These are phyloP conservation scores for Solanum pimpinellifolium DNA, from an alignment of 257 asterid species.

Conservation along the genomic window DNA sequence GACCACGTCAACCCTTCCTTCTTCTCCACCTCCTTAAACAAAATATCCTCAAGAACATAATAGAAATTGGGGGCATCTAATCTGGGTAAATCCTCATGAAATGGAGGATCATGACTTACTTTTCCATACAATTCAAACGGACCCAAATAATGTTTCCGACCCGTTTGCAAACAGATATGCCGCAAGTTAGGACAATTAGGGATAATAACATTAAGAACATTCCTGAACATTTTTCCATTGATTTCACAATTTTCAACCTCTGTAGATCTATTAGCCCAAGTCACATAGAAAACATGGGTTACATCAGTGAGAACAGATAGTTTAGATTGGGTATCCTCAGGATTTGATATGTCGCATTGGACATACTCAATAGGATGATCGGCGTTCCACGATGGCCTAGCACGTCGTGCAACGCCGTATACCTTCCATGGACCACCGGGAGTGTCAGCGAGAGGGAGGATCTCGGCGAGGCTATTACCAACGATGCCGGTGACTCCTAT, in stretches of 20 bases:
- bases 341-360: slow-evolving; percentile 60
- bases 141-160: slow-evolving; percentile 70
- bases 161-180: slow-evolving; percentile 74
- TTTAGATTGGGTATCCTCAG: slow-evolving; percentile 37
- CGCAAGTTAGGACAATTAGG: slow-evolving; percentile 61
- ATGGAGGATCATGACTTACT: slow-evolving; percentile 56
- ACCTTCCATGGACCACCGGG: slow-evolving; percentile 99
- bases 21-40: slow-evolving; percentile 51
- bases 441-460: slow-evolving; percentile 88
- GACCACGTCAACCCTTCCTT: slow-evolving; percentile 79
- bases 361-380: slow-evolving; percentile 68
- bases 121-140: slow-evolving; percentile 44
- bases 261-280: slow-evolving; percentile 57
- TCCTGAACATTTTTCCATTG: slow-evolving; percentile 64
- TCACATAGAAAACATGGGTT: slow-evolving; percentile 70
- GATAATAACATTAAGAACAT: slow-evolving; percentile 41
- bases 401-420: slow-evolving; percentile 86
- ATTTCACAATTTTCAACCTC: slow-evolving; percentile 64
- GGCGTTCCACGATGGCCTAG: slow-evolving; percentile 72
- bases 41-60: slow-evolving; percentile 58
- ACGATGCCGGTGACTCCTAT: slow-evolving; percentile 92
- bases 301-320: slow-evolving; percentile 50
- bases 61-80: slow-evolving; percentile 48
- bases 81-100: slow-evolving; percentile 63
- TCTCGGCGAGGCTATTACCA: slow-evolving; percentile 90